phyloP scores from a whole-genome alignment of 2,329 filamentous ascomycete species.

The Pseudomassariella vexata region DNA sequence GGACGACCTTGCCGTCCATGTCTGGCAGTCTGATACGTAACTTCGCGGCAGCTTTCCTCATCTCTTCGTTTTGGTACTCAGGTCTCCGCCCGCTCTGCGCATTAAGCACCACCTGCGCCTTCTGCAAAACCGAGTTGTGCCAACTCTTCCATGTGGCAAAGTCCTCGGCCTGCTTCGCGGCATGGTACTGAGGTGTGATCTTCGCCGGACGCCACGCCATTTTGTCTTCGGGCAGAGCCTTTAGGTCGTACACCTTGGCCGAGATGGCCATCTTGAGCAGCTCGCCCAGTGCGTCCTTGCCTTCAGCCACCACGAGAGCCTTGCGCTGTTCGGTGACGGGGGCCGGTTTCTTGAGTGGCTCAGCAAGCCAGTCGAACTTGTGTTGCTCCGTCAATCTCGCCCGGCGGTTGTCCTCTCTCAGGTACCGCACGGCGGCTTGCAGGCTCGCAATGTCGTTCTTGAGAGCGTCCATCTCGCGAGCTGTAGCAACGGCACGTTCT shows the following conservation, averaged over 20 bases:
- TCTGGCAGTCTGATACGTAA: constrained; percentile 46
- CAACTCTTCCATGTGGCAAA: constrained; percentile 57
- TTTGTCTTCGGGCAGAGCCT: constrained; percentile 49
- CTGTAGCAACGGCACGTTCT: constrained; percentile 63
- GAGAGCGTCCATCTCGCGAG: constrained; percentile 67
- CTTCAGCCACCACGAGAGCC: constrained; percentile 51
- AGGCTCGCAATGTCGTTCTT: constrained; percentile 61
- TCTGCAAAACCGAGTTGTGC: constrained; percentile 49
- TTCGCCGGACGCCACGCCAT: constrained; percentile 61
- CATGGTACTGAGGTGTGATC: constrained; percentile 60
- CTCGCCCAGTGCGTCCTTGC: constrained; percentile 58
- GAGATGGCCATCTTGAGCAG: constrained; percentile 55
- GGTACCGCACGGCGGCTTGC: constrained; percentile 60
- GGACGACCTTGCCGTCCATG: constrained; percentile 35
- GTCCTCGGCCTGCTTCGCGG: constrained; percentile 59
- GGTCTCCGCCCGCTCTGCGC: constrained; percentile 8
- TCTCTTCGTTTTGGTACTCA: constrained; percentile 21
- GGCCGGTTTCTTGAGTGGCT: constrained; percentile 47
- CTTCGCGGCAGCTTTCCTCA: constrained; percentile 35
- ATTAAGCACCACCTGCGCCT: constrained; percentile 35
- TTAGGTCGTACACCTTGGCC: constrained; percentile 56
- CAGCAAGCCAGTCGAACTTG: constrained; percentile 55
- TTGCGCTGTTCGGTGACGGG: constrained; percentile 25
- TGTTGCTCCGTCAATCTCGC: constrained; percentile 53
- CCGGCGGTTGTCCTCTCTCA: constrained; percentile 61